Conservation (phyloP, 345 rosid genomes). For the Brassica nigra region DNA sequence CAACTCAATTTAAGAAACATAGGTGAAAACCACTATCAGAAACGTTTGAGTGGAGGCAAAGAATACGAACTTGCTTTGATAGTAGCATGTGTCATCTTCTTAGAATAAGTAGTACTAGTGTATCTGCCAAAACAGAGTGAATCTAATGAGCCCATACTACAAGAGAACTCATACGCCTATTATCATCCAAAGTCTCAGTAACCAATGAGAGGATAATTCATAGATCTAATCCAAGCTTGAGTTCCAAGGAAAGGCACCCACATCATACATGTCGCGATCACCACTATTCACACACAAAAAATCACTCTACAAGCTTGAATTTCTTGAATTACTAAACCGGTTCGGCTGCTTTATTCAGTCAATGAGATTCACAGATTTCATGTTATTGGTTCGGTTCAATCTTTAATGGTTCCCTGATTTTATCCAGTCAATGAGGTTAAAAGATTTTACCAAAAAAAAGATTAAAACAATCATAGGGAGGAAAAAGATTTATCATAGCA, state of each 20-base stretch:
- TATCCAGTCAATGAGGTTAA: not conserved
- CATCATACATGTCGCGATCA: conserved; percentile 50
- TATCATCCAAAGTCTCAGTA: conserved; percentile 64
- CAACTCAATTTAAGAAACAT: not conserved
- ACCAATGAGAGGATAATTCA: conserved; percentile 53
- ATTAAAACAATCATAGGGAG: not conserved
- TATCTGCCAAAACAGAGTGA: conserved; percentile 39
- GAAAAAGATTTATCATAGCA: not conserved
- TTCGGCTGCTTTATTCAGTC: not conserved
- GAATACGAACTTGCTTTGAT: conserved; percentile 48
- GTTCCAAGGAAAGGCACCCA: conserved; percentile 49
- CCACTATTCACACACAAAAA: conserved; percentile 43
- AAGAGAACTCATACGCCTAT: conserved; percentile 22
- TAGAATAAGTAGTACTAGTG: conserved; percentile 52
- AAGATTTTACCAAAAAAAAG: not conserved
- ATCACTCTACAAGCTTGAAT: no score
- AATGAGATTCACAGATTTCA: not conserved
- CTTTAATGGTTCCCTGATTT: not conserved
- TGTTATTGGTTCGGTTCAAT: not conserved
- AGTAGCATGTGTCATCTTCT: conserved; percentile 62
- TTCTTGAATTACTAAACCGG: not conserved
- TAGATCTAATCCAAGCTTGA: conserved; percentile 63
- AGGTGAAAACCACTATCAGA: not conserved
- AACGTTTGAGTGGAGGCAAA: not conserved
- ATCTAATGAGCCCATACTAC: not conserved